Evolutionary conservation across 371 early-diverging fungal species (phyloP), one percentile per base, ranked within the genome.

Genomic region (Syncephalastrum contaminatum): DNA sequence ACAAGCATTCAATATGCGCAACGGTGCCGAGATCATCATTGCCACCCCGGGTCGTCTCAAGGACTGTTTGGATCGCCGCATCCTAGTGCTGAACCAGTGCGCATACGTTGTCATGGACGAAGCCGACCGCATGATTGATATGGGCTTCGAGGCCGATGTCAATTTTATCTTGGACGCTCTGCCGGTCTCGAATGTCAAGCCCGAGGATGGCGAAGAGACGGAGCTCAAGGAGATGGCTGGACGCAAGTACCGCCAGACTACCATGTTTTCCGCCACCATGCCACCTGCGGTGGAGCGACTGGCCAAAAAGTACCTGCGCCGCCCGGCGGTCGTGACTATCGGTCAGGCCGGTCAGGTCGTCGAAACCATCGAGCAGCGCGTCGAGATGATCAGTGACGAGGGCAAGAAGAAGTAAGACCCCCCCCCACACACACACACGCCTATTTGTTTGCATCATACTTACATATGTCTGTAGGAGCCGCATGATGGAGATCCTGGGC

Each of bases 181-280:
- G 50, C 98, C 99, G 1, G 88, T 89, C 0, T 86, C 91, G 41
- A 93, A 93, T 66, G 66, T 88, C 58, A 93, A 93, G 59, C 96
- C 96, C 1, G 96, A 94, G 47, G 79, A 75, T 6, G 89, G 87
- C 43, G 90, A 88, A 12, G 87, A 82, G 8, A 88, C 85, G 48
- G 76, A 80, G 60, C 57, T 62, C 1, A 64, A 63, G 42, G 63
- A 70, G 14, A 62, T 72, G 18, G 70, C 67, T 4, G 70, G 65
- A 14, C 74, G 75, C 54, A 84, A 86, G 56, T 92, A 88, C 67
- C 86, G 99, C 49, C 99, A 99, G 71, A 99, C 99, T 1, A 90
- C 96, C 58, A 99, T 99, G 99, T 99, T 98, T 83, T 95, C 95
- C 43, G 99, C 99, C 8, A 99, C 99, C 5, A 98, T 99, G 99